phyloP scores from a whole-genome alignment of 208 protist species.

The Wallacemonas sp. region DNA sequence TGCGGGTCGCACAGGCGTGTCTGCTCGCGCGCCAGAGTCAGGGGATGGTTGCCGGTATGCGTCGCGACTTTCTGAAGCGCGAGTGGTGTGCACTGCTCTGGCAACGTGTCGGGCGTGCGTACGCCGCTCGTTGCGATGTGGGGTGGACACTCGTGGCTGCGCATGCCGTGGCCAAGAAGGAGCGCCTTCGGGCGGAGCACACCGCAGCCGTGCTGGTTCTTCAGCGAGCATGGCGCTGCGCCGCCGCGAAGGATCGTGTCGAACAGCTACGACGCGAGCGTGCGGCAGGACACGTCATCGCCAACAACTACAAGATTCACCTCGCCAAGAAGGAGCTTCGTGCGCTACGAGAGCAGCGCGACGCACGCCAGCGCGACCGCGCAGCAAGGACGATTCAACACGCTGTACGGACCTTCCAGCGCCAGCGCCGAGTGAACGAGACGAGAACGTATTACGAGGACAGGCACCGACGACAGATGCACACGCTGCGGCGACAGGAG shows the following conservation, averaged over 20 bases:
- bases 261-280: slow-evolving; percentile 48
- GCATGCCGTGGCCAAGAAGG: slow-evolving; percentile 18
- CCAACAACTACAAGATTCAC: slow-evolving; percentile 52
- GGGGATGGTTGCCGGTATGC: slow-evolving; percentile 50
- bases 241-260: slow-evolving; percentile 56
- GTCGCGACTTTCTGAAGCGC: slow-evolving; percentile 32
- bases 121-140: slow-evolving; percentile 32
- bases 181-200: slow-evolving; percentile 22
- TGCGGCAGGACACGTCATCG: slow-evolving; percentile 44
- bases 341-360: slow-evolving; percentile 36
- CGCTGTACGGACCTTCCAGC: slow-evolving; percentile 31
- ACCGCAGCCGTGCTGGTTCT: slow-evolving; percentile 56
- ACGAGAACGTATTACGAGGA: slow-evolving; percentile 66
- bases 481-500: slow-evolving; percentile 45
- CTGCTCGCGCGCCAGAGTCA: slow-evolving; percentile 32
- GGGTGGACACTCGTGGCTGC: slow-evolving; percentile 31
- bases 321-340: slow-evolving; percentile 42
- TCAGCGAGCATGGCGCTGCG: slow-evolving; percentile 79
- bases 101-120: slow-evolving; percentile 68
- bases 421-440: slow-evolving; percentile 31
- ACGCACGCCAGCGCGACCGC: slow-evolving; percentile 19
- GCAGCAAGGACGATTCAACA: slow-evolving; percentile 63
- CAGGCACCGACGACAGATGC: slow-evolving; percentile 53
- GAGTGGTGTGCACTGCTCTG: slow-evolving; percentile 35
- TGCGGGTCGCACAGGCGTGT: slow-evolving; percentile 54